Base-by-base conservation (phyloP, 2,329 filamentous ascomycete species). In the Exophiala dermatitidis region DNA sequence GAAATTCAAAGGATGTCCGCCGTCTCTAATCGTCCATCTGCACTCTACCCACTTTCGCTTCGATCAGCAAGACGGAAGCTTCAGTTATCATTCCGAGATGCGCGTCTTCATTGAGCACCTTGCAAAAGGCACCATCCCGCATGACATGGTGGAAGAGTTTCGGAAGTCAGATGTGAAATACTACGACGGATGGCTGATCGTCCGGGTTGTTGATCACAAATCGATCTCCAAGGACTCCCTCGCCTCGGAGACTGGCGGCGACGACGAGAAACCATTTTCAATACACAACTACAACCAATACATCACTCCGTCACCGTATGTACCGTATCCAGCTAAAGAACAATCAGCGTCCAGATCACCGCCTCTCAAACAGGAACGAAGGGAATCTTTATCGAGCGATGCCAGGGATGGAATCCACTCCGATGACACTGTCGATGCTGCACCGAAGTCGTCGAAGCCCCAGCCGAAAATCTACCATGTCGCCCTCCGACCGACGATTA, bases 101-200 rank as follows among this genome's bases (percentile, higher is more conserved):
- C 83, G 80, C 63, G 71, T 88, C 62, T 75, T 88, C 46, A 75
- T 96, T 36, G 83, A 94, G 61, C 90, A 95, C 68, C 70, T 97
- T 43, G 79, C 79, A 60, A 75, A 74, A 40, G 81, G 85, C 52
- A 95, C 88, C 0, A 77, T 98, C 34, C 93, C 93, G 1, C 90
- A 96, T 69, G 90, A 96, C 62, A 82, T 97, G 67, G 73, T 97
- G 7, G 82, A 86, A 45, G 85, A 91, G 61, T 81, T 98, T 50
- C 77, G 83, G 30, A 77, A 82, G 45, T 76, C 77, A 12, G 82
- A 83, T 19, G 85, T 95, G 9, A 77, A 79, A 6, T 97, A 95
- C 67, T 98, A 97, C 67, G 90, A 97, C 69, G 90, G 81, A 32
- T 95, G 91, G 66, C 78, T 98, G 53, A 97, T 98, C 62, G 90